Percentiles rank a stretch among this genome's conserved stretches.
Evolutionary conservation across 352 stramenopile genomes (phyloP).

Genomic region (Phytophthora tentaculata): DNA sequence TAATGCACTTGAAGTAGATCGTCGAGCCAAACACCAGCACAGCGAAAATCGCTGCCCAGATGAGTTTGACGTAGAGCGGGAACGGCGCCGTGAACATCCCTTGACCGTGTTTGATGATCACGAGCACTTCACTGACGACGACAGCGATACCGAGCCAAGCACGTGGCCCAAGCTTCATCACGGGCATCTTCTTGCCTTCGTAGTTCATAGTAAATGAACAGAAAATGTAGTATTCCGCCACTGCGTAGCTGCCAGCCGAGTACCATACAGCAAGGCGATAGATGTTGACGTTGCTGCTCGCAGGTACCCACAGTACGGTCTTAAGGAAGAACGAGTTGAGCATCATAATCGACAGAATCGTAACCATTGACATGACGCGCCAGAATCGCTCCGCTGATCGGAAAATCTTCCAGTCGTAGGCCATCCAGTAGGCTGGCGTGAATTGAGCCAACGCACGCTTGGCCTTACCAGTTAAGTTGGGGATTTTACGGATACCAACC

Average conservation of each 20-base stretch:
- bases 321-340: conserved; percentile 97
- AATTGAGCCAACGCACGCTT: conserved; percentile 89
- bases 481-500: conserved; percentile 89
- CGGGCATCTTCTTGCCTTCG: conserved; percentile 53
- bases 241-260: conserved; percentile 85
- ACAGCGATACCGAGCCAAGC: conserved; percentile 86
- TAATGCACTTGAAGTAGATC: conserved; percentile 86
- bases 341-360: conserved; percentile 93
- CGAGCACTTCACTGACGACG: conserved; percentile 74
- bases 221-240: conserved; percentile 92
- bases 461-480: conserved; percentile 78
- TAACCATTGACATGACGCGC: conserved; percentile 90
- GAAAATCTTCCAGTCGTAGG: conserved; percentile 95
- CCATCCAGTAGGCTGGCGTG: conserved; percentile 91
- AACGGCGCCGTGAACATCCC: conserved; percentile 92
- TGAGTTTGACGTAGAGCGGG: conserved; percentile 77
- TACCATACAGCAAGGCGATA: conserved; percentile 85
- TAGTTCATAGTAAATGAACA: conserved; percentile 86
- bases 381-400: conserved; percentile 90
- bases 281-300: conserved; percentile 83
- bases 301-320: conserved; percentile 91
- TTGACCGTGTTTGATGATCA: conserved; percentile 85
- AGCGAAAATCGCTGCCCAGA: conserved; percentile 77
- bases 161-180: conserved; percentile 84
- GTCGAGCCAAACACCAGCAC: conserved; percentile 81